Evolutionary conservation across 331 rosid species (phyloP).

Genomic region (Telfairia occidentalis): DNA sequence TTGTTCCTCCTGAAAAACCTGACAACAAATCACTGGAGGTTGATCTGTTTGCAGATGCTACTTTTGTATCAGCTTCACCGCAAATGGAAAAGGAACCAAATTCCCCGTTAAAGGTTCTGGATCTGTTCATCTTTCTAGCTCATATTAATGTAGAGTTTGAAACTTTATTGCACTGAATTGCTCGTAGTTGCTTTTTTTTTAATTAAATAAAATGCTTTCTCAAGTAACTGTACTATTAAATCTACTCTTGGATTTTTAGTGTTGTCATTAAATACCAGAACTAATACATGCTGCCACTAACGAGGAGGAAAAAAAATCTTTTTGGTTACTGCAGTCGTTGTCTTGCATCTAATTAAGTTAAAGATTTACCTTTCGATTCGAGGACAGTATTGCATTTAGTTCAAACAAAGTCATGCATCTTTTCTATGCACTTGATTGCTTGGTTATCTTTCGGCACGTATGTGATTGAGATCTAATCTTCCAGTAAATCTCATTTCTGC

Average conservation of each 20-base stretch:
- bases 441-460: neutral
- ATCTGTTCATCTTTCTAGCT: neutral
- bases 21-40: conserved; percentile 42
- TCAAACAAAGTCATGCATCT: neutral
- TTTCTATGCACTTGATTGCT: neutral
- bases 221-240: neutral
- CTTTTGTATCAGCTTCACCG: conserved; percentile 66
- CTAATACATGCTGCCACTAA: neutral
- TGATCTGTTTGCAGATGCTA: conserved; percentile 92
- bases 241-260: neutral
- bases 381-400: neutral
- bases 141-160: neutral
- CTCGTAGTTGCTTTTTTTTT: neutral
- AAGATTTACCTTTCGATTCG: neutral
- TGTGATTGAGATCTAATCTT: neutral
- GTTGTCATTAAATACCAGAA: neutral
- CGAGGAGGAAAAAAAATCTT: neutral
- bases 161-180: neutral
- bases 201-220: neutral
- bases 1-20: conserved; percentile 49
- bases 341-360: neutral
- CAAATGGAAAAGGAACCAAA: conserved; percentile 40
- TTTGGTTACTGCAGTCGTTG: neutral
- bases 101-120: conserved; percentile 53
- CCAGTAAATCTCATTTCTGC: neutral